Percentiles rank a stretch among this genome's conserved stretches.
phyloP scores from a whole-genome alignment of 2,329 filamentous ascomycete species.

The Talaromyces pinophilus region DNA sequence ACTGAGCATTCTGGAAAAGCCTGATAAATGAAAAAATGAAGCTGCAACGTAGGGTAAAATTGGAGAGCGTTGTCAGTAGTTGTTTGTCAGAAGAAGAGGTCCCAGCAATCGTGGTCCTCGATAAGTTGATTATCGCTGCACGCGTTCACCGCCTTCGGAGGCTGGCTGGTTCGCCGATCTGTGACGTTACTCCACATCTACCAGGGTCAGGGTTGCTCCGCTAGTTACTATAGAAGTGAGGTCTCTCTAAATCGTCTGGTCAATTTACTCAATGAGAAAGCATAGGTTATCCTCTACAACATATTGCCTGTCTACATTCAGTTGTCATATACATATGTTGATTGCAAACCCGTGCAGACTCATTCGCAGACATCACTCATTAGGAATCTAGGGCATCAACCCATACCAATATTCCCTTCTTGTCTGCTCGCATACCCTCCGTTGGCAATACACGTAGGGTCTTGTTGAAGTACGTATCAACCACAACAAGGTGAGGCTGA shows the following conservation, averaged over 20 bases:
- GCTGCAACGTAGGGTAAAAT: not conserved
- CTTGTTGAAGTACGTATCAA: slow-evolving; percentile 93
- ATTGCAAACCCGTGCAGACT: not conserved
- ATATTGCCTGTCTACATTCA: not conserved
- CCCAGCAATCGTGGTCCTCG: not conserved
- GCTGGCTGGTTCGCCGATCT: slow-evolving; percentile 17
- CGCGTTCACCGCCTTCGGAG: slow-evolving; percentile 25
- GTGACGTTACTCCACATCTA: slow-evolving; percentile 1
- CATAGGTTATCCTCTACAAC: not conserved
- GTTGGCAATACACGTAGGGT: slow-evolving; percentile 77
- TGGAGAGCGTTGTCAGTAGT: not conserved
- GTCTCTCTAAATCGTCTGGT: too few relatives aligned
- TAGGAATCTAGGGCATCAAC: slow-evolving; percentile 39
- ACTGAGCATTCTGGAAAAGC: not conserved
- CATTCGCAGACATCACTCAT: slow-evolving; percentile 8
- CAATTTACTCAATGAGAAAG: not conserved
- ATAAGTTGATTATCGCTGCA: slow-evolving; percentile 16
- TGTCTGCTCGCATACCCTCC: slow-evolving; percentile 63
- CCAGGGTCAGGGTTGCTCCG: not conserved
- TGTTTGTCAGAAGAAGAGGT: not conserved
- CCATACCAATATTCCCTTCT: slow-evolving; percentile 53
- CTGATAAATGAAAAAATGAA: not conserved
- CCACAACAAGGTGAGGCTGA: slow-evolving; percentile 70
- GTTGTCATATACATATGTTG: not conserved
- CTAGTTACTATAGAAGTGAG: not conserved